Base-by-base conservation (phyloP, 129 eudicot genomes). In the Helianthus tuberosus region DNA sequence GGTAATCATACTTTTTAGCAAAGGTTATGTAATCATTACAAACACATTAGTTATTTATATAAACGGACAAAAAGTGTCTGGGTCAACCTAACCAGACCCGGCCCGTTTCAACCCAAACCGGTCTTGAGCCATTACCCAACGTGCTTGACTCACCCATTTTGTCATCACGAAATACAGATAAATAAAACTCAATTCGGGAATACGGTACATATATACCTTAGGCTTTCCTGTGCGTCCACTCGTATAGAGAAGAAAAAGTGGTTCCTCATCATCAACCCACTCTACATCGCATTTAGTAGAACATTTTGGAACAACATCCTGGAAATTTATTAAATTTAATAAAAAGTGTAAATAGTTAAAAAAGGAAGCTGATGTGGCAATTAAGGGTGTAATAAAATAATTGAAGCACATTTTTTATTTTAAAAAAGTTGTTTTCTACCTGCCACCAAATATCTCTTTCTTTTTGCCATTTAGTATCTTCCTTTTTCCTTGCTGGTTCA, bases 161-260 rank as follows among this genome's bases (percentile, higher is more conserved):
- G 47, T 20, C 13, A 62, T 62, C 17, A 47, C 5, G 5, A 65
- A 0, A 77, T 47, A 54, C 54, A 52, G 27, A 71, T 69, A 27
- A 50, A 12, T 46, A 46, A 6, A 38, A 62, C 57, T 25, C 38
- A 61, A 35, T 25, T 41, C 46, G 63, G 8, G 49, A 41, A 61
- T 66, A 38, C 35, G 46, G 63, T 16, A 51, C 12, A 60, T 72
- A n/a, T 57, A 54, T 82, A 95, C 99, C 96, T 95, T 95, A 7
- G 99, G 99, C 82, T 91, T 95, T 71, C 99, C 99, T 1, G 99
- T 95, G 79, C 99, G 91, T 75, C 99, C 99, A 76, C 99, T 95
- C 25, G 99, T n/a, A n/a, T n/a, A 95, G 36, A 95, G 97, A 80
- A 95, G 85, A 79, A 95, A 95, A 49, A 95, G 96, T 10, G 99